Conservation (phyloP, 2,329 filamentous ascomycete species). For the Chaetomiaceae sp. region DNA sequence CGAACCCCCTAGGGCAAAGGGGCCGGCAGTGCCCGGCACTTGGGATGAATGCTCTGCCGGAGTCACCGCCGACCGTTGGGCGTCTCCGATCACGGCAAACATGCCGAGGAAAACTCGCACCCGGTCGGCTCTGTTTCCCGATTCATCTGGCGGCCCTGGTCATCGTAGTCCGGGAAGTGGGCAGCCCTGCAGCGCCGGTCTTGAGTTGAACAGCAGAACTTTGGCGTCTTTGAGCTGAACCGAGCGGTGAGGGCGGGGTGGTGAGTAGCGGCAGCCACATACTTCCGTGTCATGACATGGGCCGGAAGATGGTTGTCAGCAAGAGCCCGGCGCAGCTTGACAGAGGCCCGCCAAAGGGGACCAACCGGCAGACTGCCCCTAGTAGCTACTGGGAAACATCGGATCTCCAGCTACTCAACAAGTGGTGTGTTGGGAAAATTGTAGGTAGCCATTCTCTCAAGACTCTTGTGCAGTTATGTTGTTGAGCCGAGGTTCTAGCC, state of each 20-base stretch:
- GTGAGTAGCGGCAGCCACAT: too few relatives aligned
- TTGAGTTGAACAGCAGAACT: too few relatives aligned
- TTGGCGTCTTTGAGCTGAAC: too few relatives aligned
- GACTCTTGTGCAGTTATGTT: conserved; percentile 40
- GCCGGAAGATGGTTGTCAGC: too few relatives aligned
- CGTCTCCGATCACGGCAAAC: neutral
- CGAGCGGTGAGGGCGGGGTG: too few relatives aligned
- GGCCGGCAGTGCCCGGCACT: conserved; percentile 7
- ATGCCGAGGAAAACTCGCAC: neutral
- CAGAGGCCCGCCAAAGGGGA: too few relatives aligned
- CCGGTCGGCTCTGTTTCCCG: neutral
- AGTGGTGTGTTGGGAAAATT: neutral
- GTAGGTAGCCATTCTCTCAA: conserved; percentile 18
- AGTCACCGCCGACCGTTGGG: neutral
- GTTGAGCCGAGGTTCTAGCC: conserved; percentile 39
- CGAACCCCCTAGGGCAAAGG: neutral
- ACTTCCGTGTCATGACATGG: too few relatives aligned
- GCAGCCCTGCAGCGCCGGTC: neutral
- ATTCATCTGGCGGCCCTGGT: neutral
- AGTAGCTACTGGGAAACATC: neutral
- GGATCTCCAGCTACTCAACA: neutral
- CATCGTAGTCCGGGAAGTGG: neutral
- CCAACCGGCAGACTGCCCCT: too few relatives aligned
- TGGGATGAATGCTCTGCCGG: conserved; percentile 25
- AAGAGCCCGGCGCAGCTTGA: too few relatives aligned